These are phyloP conservation scores for Aphanoascus verrucosus DNA, from an alignment of 2,329 filamentous ascomycete species.

Conservation along the genomic window DNA sequence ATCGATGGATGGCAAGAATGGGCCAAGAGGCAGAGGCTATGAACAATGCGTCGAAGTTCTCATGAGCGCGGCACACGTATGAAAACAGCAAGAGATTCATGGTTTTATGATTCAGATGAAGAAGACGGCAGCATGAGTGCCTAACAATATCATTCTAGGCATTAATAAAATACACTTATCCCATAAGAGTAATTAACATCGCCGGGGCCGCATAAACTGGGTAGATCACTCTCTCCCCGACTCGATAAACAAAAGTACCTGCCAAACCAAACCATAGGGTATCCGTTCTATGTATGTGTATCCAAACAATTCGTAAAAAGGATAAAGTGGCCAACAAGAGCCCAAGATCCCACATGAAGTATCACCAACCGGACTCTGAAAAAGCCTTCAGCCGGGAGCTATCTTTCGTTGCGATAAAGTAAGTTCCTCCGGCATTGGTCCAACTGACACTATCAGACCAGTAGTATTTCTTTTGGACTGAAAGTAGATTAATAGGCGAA, in stretches of 20 bases:
- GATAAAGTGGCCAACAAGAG: background rate
- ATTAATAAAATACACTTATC: background rate
- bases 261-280: too few relatives aligned
- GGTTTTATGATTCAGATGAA: background rate
- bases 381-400: constrained; percentile 43
- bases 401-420: constrained; percentile 79
- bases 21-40: constrained; percentile 76
- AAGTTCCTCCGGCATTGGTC: constrained; percentile 73
- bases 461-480: constrained; percentile 63
- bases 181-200: background rate
- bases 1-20: constrained; percentile 84
- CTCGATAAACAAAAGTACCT: background rate
- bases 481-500: constrained; percentile 69
- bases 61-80: constrained; percentile 22
- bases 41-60: constrained; percentile 51
- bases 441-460: constrained; percentile 69
- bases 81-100: background rate
- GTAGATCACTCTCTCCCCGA: background rate
- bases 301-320: background rate
- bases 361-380: constrained; percentile 12
- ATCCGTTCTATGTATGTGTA: too few relatives aligned
- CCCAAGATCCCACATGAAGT: background rate
- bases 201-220: background rate
- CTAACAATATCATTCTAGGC: background rate
- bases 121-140: background rate